Conservation (phyloP, 768 basidiomycete species). For the Trametes maxima region DNA sequence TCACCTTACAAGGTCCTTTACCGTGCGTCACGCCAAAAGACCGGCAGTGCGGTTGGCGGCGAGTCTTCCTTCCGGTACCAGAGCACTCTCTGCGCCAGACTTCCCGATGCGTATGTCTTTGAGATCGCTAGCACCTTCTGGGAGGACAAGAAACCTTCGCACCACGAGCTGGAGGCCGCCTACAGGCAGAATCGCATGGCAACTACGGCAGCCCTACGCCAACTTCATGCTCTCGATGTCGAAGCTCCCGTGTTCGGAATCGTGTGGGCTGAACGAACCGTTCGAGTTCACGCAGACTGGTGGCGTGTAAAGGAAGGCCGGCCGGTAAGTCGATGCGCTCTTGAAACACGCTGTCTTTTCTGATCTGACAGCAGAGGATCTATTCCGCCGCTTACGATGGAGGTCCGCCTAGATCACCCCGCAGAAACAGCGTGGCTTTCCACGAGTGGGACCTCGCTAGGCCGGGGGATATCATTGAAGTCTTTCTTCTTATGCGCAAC, state of each 20-base stretch:
- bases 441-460: conserved; percentile 52
- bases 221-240: conserved; percentile 50
- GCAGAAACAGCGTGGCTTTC: conserved; percentile 34
- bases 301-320: conserved; percentile 28
- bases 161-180: conserved; percentile 51
- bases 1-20: conserved; percentile 54
- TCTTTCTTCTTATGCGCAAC: conserved; percentile 54
- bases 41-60: conserved; percentile 38
- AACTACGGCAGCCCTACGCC: conserved; percentile 51
- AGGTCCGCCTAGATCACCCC: conserved; percentile 15
- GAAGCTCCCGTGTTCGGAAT: conserved; percentile 53
- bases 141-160: conserved; percentile 63
- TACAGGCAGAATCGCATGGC: conserved; percentile 62
- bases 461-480: conserved; percentile 48
- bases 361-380: conserved; percentile 40
- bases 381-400: conserved; percentile 50
- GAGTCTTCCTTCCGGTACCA: conserved; percentile 55
- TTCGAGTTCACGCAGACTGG: conserved; percentile 61
- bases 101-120: conserved; percentile 49
- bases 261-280: conserved; percentile 54
- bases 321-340: conserved; percentile 1
- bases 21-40: conserved; percentile 39
- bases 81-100: conserved; percentile 49
- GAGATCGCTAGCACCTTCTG: conserved; percentile 58
- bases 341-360: neutral